A percentile compares a stretch with the other conserved stretches of the same genome.
Conservation (phyloP, 2,329 filamentous ascomycete genomes). For the Aspergillus fischeri region DNA sequence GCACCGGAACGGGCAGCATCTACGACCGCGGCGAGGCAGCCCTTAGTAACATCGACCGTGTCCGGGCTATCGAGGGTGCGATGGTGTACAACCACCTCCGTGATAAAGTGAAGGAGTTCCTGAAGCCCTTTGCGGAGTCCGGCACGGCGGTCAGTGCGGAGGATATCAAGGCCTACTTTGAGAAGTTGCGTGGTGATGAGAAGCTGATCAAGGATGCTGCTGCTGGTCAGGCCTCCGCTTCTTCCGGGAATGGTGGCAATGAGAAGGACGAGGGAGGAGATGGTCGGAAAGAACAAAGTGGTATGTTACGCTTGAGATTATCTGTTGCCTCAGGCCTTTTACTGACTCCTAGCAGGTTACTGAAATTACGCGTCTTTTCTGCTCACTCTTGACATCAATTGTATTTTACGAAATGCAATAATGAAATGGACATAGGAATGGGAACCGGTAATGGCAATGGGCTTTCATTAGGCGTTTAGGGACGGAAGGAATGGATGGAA, state of each 20-base stretch:
- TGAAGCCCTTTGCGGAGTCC: slow-evolving; percentile 89
- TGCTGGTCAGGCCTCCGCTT: slow-evolving; percentile 48
- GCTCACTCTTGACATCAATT: not conserved
- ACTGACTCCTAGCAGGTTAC: slow-evolving; percentile 4
- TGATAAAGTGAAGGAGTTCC: slow-evolving; percentile 91
- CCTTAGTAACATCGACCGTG: slow-evolving; percentile 84
- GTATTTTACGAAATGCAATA: not conserved
- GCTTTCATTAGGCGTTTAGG: not conserved
- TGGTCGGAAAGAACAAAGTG: slow-evolving; percentile 45
- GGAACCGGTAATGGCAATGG: not conserved
- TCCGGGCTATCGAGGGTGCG: slow-evolving; percentile 89
- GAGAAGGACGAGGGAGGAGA: slow-evolving; percentile 27
- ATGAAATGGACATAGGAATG: not conserved
- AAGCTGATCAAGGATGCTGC: slow-evolving; percentile 64
- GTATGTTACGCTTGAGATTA: slow-evolving; percentile 28
- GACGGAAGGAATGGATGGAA: not conserved
- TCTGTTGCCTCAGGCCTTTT: not conserved
- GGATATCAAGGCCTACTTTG: slow-evolving; percentile 95
- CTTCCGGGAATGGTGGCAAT: slow-evolving; percentile 25
- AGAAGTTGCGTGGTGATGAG: slow-evolving; percentile 85
- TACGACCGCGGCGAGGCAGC: slow-evolving; percentile 91
- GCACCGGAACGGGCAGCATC: slow-evolving; percentile 70
- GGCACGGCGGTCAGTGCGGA: slow-evolving; percentile 85
- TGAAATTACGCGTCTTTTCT: not conserved
- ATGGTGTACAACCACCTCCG: slow-evolving; percentile 98